Evolutionary conservation across 306 rosid genomes (phyloP).

Genomic region (Fragaria iinumae): DNA sequence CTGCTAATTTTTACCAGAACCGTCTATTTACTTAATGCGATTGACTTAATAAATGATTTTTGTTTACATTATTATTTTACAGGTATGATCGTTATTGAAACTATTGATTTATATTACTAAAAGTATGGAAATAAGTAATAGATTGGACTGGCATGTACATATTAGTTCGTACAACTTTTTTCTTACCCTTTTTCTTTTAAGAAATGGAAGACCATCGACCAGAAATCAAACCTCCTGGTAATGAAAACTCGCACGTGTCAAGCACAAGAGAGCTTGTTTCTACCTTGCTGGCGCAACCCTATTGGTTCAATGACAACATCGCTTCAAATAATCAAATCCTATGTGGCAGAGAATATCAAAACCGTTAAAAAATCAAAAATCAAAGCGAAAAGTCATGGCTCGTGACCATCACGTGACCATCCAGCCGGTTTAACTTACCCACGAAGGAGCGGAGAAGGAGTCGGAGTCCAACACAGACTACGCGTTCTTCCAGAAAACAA

Average conservation of each 20-base stretch:
- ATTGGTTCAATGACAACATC: constrained; percentile 18
- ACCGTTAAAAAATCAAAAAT: not conserved
- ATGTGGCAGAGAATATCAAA: not conserved
- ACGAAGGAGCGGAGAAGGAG: not conserved
- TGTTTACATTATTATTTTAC: too few relatives aligned
- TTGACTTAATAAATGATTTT: too few relatives aligned
- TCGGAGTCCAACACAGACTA: not conserved
- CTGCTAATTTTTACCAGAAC: too few relatives aligned
- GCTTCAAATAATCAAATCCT: not conserved
- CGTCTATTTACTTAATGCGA: too few relatives aligned
- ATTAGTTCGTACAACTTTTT: too few relatives aligned
- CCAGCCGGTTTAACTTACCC: not conserved
- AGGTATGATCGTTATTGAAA: too few relatives aligned
- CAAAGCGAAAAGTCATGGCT: not conserved
- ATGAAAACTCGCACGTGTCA: not conserved
- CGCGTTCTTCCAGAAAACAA: not conserved
- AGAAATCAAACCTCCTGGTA: too few relatives aligned
- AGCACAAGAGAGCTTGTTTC: not conserved
- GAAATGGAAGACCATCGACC: too few relatives aligned
- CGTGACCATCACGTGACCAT: not conserved
- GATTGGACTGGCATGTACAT: too few relatives aligned
- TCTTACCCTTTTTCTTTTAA: too few relatives aligned
- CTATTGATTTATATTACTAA: too few relatives aligned
- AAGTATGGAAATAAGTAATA: too few relatives aligned
- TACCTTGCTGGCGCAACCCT: not conserved